These are phyloP conservation scores for Posidonia australis DNA, from an alignment of 106 monocot species.

Conservation along the genomic window DNA sequence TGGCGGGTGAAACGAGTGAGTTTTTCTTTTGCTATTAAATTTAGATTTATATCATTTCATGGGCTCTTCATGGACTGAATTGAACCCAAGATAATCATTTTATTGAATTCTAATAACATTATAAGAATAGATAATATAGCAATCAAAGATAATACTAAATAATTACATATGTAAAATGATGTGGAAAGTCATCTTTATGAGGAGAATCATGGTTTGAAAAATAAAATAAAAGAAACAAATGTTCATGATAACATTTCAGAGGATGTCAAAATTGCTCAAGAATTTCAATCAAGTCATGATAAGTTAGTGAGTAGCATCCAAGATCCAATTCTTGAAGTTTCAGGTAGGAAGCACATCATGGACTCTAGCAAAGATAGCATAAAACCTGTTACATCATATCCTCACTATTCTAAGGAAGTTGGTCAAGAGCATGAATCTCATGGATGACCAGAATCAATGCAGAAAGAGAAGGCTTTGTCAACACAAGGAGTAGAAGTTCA, in stretches of 20 bases:
- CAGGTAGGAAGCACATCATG: conserved; percentile 3
- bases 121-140: no score
- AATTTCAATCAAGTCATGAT: conserved; percentile 5
- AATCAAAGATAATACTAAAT: no score
- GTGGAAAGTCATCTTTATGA: conserved; percentile 1
- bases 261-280: conserved; percentile 13
- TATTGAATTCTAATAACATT: no score
- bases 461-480: conserved; percentile 8
- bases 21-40: no score
- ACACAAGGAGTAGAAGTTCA: neutral
- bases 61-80: no score
- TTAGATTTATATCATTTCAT: no score
- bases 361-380: conserved; percentile 9
- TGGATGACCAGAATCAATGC: neutral
- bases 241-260: neutral
- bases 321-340: conserved; percentile 4
- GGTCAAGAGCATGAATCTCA: neutral
- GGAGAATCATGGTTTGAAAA: conserved; percentile 3
- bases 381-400: neutral
- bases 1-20: no score
- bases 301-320: neutral
- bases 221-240: neutral
- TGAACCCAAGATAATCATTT: no score
- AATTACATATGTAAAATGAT: no score
- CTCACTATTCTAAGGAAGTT: conserved; percentile 1